phyloP scores from a whole-genome alignment of 768 basidiomycete genomes.

The Leccinum olivaceopallidum region DNA sequence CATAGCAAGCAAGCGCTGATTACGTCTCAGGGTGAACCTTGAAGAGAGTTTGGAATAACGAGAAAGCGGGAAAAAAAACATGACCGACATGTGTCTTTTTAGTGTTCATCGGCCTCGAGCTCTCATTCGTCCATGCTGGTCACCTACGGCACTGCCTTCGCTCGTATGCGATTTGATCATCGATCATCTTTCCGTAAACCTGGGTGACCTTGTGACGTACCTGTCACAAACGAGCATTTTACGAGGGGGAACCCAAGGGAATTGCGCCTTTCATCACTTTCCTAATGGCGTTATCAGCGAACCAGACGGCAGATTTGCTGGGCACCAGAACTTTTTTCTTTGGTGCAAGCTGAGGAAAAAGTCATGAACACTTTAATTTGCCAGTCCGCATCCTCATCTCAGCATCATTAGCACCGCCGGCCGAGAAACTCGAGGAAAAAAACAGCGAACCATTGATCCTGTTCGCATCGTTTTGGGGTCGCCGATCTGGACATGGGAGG shows the following conservation, averaged over 20 bases:
- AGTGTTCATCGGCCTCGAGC: neutral
- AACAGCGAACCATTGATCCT: conserved; percentile 4
- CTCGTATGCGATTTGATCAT: conserved; percentile 8
- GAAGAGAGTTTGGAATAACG: conserved; percentile 5
- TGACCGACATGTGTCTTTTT: neutral
- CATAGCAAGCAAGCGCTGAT: conserved; percentile 7
- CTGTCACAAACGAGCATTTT: conserved; percentile 14
- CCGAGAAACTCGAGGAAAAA: neutral
- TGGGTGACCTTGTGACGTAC: conserved; percentile 12
- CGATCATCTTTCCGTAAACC: conserved; percentile 19
- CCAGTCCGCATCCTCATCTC: conserved; percentile 11
- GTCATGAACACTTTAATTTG: conserved; percentile 3
- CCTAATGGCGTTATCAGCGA: conserved; percentile 23
- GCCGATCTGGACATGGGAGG: conserved; percentile 10
- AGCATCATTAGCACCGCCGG: neutral
- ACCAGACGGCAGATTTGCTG: conserved; percentile 14
- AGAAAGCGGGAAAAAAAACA: conserved; percentile 9
- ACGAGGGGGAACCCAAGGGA: conserved; percentile 10
- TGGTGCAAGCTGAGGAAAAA: neutral
- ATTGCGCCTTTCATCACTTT: conserved; percentile 14
- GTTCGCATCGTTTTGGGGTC: neutral
- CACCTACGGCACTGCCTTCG: conserved; percentile 20
- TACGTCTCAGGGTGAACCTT: conserved; percentile 8
- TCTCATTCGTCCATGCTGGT: neutral
- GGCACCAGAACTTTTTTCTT: conserved; percentile 2